A percentile compares a stretch with the other conserved stretches of the same genome.
These are phyloP conservation scores for Leptographium procerum DNA, from an alignment of 2,329 filamentous ascomycete species.

Conservation along the genomic window DNA sequence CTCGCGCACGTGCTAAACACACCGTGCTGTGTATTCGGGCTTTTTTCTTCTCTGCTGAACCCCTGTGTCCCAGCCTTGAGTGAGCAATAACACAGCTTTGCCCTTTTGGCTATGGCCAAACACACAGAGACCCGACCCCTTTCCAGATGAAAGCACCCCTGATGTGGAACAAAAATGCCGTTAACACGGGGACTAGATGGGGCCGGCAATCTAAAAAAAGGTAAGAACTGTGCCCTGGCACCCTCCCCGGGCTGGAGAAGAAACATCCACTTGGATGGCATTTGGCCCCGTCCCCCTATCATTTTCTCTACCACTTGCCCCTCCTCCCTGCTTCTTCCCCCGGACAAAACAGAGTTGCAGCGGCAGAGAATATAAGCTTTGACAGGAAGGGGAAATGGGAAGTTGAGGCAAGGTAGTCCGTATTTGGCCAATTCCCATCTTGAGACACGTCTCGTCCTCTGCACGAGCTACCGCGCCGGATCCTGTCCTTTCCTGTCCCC, in stretches of 20 bases:
- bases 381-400: background rate
- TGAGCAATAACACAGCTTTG: background rate
- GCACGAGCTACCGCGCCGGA: background rate
- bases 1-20: too few relatives aligned
- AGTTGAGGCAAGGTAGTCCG: background rate
- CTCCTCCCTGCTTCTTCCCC: background rate
- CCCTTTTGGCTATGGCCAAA: background rate
- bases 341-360: background rate
- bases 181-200: background rate
- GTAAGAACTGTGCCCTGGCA: too few relatives aligned
- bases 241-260: background rate
- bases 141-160: background rate
- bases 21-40: too few relatives aligned
- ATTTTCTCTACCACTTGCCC: background rate
- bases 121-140: background rate
- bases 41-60: background rate
- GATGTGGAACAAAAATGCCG: background rate
- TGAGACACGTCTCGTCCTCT: constrained; percentile 10
- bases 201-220: background rate
- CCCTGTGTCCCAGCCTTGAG: background rate
- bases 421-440: constrained; percentile 1
- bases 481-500: constrained; percentile 5
- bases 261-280: background rate
- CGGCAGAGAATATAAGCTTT: background rate
- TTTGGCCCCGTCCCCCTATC: background rate